Evolutionary conservation across 345 rosid species (phyloP), one percentile per base, ranked within the genome.

Genomic region (Rhizophora mangle): DNA sequence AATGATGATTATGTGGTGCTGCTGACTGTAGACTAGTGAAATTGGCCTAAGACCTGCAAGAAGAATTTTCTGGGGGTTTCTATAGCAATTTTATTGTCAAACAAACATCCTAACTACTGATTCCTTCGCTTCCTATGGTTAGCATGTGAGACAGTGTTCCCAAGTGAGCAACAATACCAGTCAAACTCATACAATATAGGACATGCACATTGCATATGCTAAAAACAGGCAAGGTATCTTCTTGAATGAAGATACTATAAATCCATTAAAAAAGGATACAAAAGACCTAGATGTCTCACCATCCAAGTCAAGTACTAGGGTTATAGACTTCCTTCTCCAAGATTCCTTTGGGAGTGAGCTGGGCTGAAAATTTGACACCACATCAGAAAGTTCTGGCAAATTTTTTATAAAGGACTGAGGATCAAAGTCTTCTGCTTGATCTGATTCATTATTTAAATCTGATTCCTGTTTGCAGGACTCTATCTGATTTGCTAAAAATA

Each of bases 221-320:
- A 43, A 43, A 43, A 43, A 43, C 49, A 43, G 16, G 49, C 5
- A 43, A 43, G 46, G 49, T 13, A 13, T 43, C 49, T 3, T 43
- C 18, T 43, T 43, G 49, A 43, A 43, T 43, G 49, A 43, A 13
- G 47, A 16, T 39, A 39, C 47, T 39, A 39, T 10, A 39, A 62
- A 62, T 39, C 30, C 65, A 39, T 16, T 13, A 46, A 46, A 18
- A 49, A 32, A 52, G 30, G 58, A 32, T 16, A 52, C n/a, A 19
- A 59, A 65, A 34, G 51, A 56, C 29, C 6, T 56, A 67, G 49
- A 26, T 59, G 73, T 31, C 84, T 81, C 87, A 93, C 98, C 98
- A 81, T 93, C 98, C 85, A 93, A 85, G 82, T 93, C 98, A 78
- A 93, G 98, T 63, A 86, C 96, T 58, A 93, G 83, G 34, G 96